Evolutionary conservation across 139 green algal genomes (phyloP).

Genomic region (Coelastrella sp.): DNA sequence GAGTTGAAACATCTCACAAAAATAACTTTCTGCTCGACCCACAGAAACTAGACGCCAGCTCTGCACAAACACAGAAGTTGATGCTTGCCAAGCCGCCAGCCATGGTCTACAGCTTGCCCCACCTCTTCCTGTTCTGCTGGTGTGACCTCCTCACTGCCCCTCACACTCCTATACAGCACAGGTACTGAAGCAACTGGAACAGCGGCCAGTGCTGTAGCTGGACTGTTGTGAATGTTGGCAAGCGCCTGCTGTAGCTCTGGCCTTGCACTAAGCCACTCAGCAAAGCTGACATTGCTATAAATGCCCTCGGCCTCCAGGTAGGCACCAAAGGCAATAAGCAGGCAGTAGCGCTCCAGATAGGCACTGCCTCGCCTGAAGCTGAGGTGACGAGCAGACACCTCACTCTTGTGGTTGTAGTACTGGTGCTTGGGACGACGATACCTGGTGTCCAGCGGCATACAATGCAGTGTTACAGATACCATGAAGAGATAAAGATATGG

Average conservation of each 20-base stretch:
- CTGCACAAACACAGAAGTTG: too few relatives aligned
- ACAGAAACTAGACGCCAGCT: too few relatives aligned
- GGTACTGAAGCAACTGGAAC: conserved; percentile 67
- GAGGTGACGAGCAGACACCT: conserved; percentile 74
- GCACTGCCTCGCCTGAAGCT: conserved; percentile 86
- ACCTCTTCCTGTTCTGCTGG: conserved; percentile 49
- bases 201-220: conserved; percentile 78
- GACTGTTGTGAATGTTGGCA: conserved; percentile 80
- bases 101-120: neutral
- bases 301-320: conserved; percentile 79
- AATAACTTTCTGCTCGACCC: too few relatives aligned
- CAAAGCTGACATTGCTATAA: conserved; percentile 49
- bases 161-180: conserved; percentile 40
- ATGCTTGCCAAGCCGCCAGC: too few relatives aligned
- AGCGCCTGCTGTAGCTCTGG: conserved; percentile 57
- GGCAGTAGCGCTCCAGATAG: conserved; percentile 94
- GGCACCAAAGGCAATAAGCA: conserved; percentile 88
- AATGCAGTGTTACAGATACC: neutral
- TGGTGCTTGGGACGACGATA: conserved; percentile 34
- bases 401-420: conserved; percentile 51
- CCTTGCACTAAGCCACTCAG: conserved; percentile 76
- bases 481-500: neutral
- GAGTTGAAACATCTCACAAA: too few relatives aligned
- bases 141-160: conserved; percentile 46
- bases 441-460: neutral